These are phyloP conservation scores for Margaritispora aquatica DNA, from an alignment of 495 filamentous ascomycete genomes.

Conservation along the genomic window DNA sequence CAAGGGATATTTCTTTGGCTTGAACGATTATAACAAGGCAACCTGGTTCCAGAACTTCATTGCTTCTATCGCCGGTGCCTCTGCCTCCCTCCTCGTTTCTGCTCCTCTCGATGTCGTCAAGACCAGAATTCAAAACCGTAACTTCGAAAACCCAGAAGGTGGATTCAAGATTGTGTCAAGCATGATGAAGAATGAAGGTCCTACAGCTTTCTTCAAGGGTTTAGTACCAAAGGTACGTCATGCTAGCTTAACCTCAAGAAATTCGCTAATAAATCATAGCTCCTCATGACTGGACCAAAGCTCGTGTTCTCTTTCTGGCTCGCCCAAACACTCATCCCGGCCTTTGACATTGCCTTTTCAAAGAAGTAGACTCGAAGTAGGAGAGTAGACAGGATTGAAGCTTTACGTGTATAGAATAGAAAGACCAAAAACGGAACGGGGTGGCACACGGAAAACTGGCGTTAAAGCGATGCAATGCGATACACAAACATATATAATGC, in stretches of 20 bases:
- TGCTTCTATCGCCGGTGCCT: constrained; percentile 89
- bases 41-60: constrained; percentile 95
- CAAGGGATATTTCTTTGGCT: constrained; percentile 86
- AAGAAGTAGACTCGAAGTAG: constrained; percentile 15
- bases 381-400: background rate
- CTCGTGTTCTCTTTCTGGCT: constrained; percentile 99
- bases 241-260: background rate
- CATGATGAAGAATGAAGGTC: constrained; percentile 86
- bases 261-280: constrained; percentile 32
- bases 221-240: constrained; percentile 71
- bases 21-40: constrained; percentile 93
- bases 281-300: constrained; percentile 98
- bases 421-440: background rate
- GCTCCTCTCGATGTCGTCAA: constrained; percentile 98
- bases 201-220: constrained; percentile 92
- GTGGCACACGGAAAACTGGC: constrained; percentile 12
- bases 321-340: constrained; percentile 81
- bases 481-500: constrained; percentile 15
- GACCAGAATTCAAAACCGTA: constrained; percentile 97
- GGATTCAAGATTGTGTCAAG: constrained; percentile 85
- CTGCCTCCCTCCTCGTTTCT: constrained; percentile 85
- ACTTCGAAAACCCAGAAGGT: constrained; percentile 95
- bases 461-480: constrained; percentile 1
- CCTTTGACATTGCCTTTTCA: constrained; percentile 40
- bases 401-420: background rate